Evolutionary conservation across 2,329 filamentous ascomycete genomes (phyloP), one percentile per base, ranked within the genome.

Genomic region (Arthrobotrys entomopaga): DNA sequence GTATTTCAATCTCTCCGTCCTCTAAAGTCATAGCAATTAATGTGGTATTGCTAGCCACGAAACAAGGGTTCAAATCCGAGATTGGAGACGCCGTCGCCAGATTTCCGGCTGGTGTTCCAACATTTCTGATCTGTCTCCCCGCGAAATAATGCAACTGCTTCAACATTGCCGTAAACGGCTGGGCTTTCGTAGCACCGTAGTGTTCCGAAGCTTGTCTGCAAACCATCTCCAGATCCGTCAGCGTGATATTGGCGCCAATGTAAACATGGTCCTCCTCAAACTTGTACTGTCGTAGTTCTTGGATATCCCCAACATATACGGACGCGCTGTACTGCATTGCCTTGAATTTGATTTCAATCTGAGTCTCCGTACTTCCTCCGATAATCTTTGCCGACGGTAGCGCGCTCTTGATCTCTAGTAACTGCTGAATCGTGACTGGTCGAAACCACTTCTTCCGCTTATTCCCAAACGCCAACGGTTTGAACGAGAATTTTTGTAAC

Each of bases 321-420:
- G 93, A 97, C 0, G 91, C 88, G 2, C 90, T 90, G 80, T 98
- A 98, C 78, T 93, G 87, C 84, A 97, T 87, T 0, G 90, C 92
- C 83, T 98, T 98, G 86, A 99, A 98, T 82, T 97, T 97, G 83
- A 96, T 91, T 82, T 99, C 95, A 74, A 99, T 98, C 82, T 98
- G 95, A 0, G 94, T 98, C 82, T 99, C 95, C 1, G 93, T 96
- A 80, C 93, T 97, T 75, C 95, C 95, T 57, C 93, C 94, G 75
- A 99, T 97, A 75, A 99, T 88, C 82, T 98, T 99, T 3, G 94
- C 92, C 24, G 89, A 88, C 0, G 94, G 94, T 77, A 92, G 90
- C 0, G 87, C 88, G 78, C 86, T 89, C 84, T 98, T 98, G 83
- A 99, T 97, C 80, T 97, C 90, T 15, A 98, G 86, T 15, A 99